These are phyloP conservation scores for Wallacemonas collosoma DNA, from an alignment of 208 protist genomes.

Conservation along the genomic window DNA sequence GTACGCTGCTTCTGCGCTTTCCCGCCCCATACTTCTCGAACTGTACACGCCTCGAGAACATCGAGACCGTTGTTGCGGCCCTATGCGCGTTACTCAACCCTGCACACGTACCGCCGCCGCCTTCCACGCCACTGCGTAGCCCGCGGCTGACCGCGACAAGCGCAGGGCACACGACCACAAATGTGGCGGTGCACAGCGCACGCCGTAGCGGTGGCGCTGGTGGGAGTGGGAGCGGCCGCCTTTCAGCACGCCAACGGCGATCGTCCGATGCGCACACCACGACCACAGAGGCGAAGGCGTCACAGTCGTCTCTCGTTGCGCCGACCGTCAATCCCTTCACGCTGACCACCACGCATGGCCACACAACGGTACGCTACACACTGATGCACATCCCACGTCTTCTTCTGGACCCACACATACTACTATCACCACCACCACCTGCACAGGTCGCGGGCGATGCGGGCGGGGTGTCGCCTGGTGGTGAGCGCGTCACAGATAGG, in stretches of 20 bases:
- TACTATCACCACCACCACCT: background rate
- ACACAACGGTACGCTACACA: background rate
- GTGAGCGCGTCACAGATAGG: background rate
- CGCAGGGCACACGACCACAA: too few species aligned
- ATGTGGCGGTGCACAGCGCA: background rate
- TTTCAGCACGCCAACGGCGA: conserved; percentile 1
- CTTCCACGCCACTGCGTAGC: background rate
- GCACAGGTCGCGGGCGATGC: background rate
- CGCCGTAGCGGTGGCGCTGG: background rate
- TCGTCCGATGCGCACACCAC: background rate
- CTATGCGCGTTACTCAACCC: conserved; percentile 67
- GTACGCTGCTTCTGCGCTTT: conserved; percentile 75
- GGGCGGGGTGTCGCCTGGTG: background rate
- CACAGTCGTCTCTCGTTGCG: too few species aligned
- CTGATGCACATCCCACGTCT: conserved; percentile 9
- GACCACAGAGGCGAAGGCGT: background rate
- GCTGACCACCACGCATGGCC: conserved; percentile 1
- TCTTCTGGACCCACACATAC: conserved; percentile 2
- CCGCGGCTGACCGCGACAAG: background rate
- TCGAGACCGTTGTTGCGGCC: conserved; percentile 74
- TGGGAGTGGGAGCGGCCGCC: background rate
- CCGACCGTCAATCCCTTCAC: background rate
- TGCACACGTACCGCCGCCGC: conserved; percentile 3
- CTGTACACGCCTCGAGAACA: conserved; percentile 51
- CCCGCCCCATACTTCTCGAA: conserved; percentile 39